phyloP scores from a whole-genome alignment of 306 rosid species.

The Comarum palustre region DNA sequence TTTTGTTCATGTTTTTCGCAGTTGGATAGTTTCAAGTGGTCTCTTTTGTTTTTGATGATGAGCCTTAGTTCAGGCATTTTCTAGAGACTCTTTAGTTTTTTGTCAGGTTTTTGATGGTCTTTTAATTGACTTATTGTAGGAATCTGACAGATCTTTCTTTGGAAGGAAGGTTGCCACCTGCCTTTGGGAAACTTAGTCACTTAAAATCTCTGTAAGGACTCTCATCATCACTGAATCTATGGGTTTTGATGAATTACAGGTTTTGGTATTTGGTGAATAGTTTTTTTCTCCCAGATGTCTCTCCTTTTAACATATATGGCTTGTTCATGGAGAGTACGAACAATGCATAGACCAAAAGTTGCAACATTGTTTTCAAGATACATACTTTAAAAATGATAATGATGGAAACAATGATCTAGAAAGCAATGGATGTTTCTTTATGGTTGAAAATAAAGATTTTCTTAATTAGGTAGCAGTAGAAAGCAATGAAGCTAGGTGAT shows the following conservation, averaged over 20 bases:
- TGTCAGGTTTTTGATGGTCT: constrained; percentile 13
- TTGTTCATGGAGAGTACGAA: neutral
- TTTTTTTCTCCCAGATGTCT: constrained; percentile 2
- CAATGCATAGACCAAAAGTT: neutral
- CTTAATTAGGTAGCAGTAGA: neutral
- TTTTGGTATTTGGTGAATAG: neutral
- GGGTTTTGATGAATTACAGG: neutral
- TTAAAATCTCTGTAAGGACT: constrained; percentile 65
- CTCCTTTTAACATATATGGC: neutral
- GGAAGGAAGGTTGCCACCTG: constrained; percentile 81
- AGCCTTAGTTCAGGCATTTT: neutral
- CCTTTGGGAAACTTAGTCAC: constrained; percentile 66
- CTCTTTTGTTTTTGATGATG: neutral
- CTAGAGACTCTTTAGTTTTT: neutral
- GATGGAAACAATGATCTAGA: neutral
- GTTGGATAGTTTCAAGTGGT: neutral
- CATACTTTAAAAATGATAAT: neutral
- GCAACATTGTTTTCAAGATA: neutral
- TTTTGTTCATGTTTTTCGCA: constrained; percentile 9
- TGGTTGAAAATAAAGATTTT: neutral
- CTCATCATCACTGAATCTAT: neutral
- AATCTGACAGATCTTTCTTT: constrained; percentile 58
- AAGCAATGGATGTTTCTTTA: neutral
- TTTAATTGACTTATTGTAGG: constrained; percentile 43
- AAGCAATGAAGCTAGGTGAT: neutral